A percentile compares a stretch with the other conserved stretches of the same genome.
Evolutionary conservation across 345 rosid species (phyloP).

Genomic region (Noccaea bulbosa): DNA sequence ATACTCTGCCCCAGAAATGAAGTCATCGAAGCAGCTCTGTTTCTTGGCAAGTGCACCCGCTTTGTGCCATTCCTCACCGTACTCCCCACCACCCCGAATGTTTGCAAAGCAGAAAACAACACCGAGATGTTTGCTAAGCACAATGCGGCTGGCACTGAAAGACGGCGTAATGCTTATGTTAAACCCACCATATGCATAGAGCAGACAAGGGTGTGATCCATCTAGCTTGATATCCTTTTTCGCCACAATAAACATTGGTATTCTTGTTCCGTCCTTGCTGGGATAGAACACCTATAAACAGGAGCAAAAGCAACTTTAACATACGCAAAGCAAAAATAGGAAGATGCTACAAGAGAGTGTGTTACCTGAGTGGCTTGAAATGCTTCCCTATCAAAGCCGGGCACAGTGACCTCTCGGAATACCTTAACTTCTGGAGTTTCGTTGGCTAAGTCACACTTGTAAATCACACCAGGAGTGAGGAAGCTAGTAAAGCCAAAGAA

Average conservation of each 20-base stretch:
- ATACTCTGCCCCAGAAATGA: constrained; percentile 77
- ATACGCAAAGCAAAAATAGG: constrained; percentile 4
- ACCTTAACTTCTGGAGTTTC: constrained; percentile 72
- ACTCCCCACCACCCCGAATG: constrained; percentile 96
- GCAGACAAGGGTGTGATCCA: constrained; percentile 90
- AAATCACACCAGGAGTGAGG: constrained; percentile 83
- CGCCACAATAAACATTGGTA: constrained; percentile 80
- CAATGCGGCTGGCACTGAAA: constrained; percentile 69
- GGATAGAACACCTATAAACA: constrained; percentile 68
- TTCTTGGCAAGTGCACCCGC: constrained; percentile 79
- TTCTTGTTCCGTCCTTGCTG: constrained; percentile 78
- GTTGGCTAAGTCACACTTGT: constrained; percentile 66
- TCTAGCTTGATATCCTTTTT: constrained; percentile 60
- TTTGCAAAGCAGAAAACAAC: constrained; percentile 80
- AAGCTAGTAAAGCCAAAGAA: constrained; percentile 81
- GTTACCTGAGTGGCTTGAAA: constrained; percentile 82
- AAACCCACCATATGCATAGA: constrained; percentile 95
- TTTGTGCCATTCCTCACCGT: constrained; percentile 98
- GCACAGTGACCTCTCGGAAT: constrained; percentile 72
- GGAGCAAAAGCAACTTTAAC: constrained; percentile 1
- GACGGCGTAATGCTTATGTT: constrained; percentile 76
- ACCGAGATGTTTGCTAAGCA: constrained; percentile 74
- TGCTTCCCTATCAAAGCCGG: constrained; percentile 76
- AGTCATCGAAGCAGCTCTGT: constrained; percentile 94
- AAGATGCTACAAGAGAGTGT: constrained; percentile 6